Evolutionary conservation across 768 basidiomycete genomes (phyloP).

Genomic region (Boletus sp.): DNA sequence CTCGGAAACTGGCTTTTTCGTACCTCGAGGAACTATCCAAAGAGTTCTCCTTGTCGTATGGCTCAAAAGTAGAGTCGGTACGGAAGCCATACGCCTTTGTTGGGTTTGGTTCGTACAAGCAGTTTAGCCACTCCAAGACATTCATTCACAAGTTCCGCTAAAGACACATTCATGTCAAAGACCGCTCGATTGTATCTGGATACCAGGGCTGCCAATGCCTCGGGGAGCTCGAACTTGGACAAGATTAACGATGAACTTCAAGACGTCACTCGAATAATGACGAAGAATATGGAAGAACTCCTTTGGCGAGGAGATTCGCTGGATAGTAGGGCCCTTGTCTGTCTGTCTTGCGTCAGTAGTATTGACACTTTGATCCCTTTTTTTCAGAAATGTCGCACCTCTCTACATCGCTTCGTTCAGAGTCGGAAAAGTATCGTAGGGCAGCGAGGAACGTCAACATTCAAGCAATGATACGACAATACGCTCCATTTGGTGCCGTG

Average conservation of each 20-base stretch:
- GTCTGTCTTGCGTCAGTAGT: neutral
- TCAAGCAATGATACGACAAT: constrained; percentile 91
- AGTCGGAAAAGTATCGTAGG: constrained; percentile 96
- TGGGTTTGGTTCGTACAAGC: constrained; percentile 74
- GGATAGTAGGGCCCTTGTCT: constrained; percentile 63
- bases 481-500: constrained; percentile 87
- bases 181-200: constrained; percentile 94
- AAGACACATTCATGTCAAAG: constrained; percentile 99
- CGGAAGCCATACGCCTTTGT: constrained; percentile 99
- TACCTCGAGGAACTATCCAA: constrained; percentile 96
- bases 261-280: constrained; percentile 99
- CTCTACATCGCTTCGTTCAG: constrained; percentile 89
- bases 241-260: constrained; percentile 93
- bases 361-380: constrained; percentile 1
- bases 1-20: constrained; percentile 94
- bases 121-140: neutral
- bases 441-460: constrained; percentile 93
- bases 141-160: constrained; percentile 1
- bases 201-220: constrained; percentile 77
- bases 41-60: constrained; percentile 92
- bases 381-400: constrained; percentile 90
- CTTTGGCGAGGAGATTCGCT: constrained; percentile 97
- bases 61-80: constrained; percentile 85
- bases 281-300: constrained; percentile 99
- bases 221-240: constrained; percentile 66